phyloP scores from a whole-genome alignment of 2,329 filamentous ascomycete species.

The Chalaropsis ovoidea region DNA sequence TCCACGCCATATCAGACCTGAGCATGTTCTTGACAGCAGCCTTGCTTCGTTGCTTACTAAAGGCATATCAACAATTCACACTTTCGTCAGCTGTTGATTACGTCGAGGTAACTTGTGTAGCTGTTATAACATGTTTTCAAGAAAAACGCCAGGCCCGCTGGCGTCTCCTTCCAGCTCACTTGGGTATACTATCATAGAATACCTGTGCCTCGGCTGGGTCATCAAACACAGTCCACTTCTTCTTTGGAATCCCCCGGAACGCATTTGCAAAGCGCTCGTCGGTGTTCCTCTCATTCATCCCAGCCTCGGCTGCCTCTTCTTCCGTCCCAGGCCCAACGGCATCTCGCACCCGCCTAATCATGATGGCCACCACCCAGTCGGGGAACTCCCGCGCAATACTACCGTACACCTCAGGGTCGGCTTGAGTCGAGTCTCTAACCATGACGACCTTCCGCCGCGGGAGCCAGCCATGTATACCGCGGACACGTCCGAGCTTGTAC shows the following conservation, averaged over 20 bases:
- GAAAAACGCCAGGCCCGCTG: neutral
- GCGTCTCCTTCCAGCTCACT: neutral
- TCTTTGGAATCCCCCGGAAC: constrained; percentile 61
- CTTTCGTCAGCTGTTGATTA: no score
- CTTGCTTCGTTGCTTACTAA: no score
- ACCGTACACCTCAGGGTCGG: constrained; percentile 81
- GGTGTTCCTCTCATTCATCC: constrained; percentile 65
- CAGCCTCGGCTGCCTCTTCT: constrained; percentile 47
- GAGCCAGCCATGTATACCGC: constrained; percentile 67
- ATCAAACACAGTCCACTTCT: constrained; percentile 73
- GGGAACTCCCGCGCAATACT: constrained; percentile 60
- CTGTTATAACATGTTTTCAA: neutral
- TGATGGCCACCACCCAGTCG: constrained; percentile 71
- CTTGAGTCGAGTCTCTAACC: constrained; percentile 85
- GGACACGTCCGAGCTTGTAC: constrained; percentile 76
- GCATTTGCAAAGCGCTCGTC: constrained; percentile 69
- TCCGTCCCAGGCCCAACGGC: neutral
- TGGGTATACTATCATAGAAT: constrained; percentile 17
- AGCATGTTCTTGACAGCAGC: no score
- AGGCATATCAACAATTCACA: no score
- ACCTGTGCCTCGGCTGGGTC: constrained; percentile 42
- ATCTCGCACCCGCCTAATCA: constrained; percentile 74
- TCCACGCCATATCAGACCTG: no score
- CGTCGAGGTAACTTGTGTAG: no score
- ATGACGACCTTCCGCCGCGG: constrained; percentile 69